Percentiles rank a stretch among this genome's conserved stretches.
These are phyloP conservation scores for Inonotus hispidus DNA, from an alignment of 1,284 basidiomycete genomes.

Conservation along the genomic window DNA sequence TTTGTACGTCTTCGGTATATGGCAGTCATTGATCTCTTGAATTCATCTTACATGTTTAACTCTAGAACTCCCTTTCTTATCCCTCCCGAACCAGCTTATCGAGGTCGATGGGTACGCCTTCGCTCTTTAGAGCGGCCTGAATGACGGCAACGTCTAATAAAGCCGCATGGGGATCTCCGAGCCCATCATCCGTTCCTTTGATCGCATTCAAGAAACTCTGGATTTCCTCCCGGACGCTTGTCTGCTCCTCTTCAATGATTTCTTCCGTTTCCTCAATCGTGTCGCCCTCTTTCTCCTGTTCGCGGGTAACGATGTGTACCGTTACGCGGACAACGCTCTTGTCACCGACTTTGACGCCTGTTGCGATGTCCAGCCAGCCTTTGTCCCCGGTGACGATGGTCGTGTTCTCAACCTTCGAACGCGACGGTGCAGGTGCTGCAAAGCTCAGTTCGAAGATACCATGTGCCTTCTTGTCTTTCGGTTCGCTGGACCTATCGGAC, in stretches of 20 bases:
- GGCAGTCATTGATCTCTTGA: background rate
- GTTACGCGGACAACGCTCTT: conserved; percentile 31
- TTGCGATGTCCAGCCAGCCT: conserved; percentile 51
- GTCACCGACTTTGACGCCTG: conserved; percentile 25
- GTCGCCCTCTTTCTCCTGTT: conserved; percentile 39
- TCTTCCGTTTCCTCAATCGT: conserved; percentile 42
- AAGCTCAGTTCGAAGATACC: conserved; percentile 55
- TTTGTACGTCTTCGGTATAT: background rate
- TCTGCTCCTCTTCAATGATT: conserved; percentile 39
- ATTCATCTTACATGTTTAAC: background rate
- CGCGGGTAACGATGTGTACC: conserved; percentile 34
- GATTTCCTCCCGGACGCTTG: conserved; percentile 59
- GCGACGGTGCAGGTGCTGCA: conserved; percentile 46
- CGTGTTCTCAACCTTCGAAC: conserved; percentile 31
- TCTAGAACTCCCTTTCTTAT: background rate
- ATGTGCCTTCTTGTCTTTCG: conserved; percentile 48
- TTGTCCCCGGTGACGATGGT: conserved; percentile 54
- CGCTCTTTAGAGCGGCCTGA: conserved; percentile 68
- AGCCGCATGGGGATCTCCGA: conserved; percentile 52
- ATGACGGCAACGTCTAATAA: conserved; percentile 74
- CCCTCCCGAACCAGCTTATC: conserved; percentile 17
- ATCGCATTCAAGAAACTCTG: conserved; percentile 54
- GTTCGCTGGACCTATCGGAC: conserved; percentile 27
- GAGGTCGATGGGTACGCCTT: conserved; percentile 57
- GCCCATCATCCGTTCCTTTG: conserved; percentile 33